Evolutionary conservation across 352 stramenopile species (phyloP).

Genomic region (Globisporangium parvum): DNA sequence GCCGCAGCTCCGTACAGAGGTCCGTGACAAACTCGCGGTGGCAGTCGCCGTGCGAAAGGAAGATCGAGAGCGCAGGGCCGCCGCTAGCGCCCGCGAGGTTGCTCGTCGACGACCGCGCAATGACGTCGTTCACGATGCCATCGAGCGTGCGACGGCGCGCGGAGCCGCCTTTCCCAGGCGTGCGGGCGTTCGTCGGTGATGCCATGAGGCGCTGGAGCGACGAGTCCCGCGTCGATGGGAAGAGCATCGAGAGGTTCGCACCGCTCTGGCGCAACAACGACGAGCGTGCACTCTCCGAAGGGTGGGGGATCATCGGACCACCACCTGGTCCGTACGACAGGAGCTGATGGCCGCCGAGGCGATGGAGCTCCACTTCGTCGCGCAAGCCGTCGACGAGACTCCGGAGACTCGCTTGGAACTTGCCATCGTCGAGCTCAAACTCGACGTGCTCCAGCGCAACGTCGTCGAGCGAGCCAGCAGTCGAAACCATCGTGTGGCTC

Average conservation of each 20-base stretch:
- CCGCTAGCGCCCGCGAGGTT: slow-evolving; percentile 1
- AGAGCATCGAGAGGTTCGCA: slow-evolving; percentile 7
- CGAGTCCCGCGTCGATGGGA: slow-evolving; percentile 8
- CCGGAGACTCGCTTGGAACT: slow-evolving; percentile 56
- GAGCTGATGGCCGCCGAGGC: slow-evolving; percentile 24
- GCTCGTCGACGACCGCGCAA: slow-evolving; percentile 19
- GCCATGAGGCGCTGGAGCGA: slow-evolving; percentile 7
- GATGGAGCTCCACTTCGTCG: slow-evolving; percentile 70
- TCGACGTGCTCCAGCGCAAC: slow-evolving; percentile 22
- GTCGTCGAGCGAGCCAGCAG: slow-evolving; percentile 15
- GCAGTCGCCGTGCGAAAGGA: slow-evolving; percentile 73
- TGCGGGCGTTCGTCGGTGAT: slow-evolving; percentile 1
- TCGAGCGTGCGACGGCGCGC: slow-evolving; percentile 25
- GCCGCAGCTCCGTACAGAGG: slow-evolving; percentile 44
- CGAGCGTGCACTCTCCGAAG: slow-evolving; percentile 6
- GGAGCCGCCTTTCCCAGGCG: background rate
- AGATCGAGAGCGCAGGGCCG: slow-evolving; percentile 39
- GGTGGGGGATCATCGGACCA: slow-evolving; percentile 9
- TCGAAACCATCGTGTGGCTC: slow-evolving; percentile 25
- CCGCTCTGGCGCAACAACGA: slow-evolving; percentile 10
- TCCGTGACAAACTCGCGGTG: slow-evolving; percentile 61
- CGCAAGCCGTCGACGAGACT: slow-evolving; percentile 69
- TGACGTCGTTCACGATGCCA: slow-evolving; percentile 54
- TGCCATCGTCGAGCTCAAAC: slow-evolving; percentile 56
- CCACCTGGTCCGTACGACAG: slow-evolving; percentile 15